phyloP scores from a whole-genome alignment of 148 eudicot species.

The Nepenthes gracilis region DNA sequence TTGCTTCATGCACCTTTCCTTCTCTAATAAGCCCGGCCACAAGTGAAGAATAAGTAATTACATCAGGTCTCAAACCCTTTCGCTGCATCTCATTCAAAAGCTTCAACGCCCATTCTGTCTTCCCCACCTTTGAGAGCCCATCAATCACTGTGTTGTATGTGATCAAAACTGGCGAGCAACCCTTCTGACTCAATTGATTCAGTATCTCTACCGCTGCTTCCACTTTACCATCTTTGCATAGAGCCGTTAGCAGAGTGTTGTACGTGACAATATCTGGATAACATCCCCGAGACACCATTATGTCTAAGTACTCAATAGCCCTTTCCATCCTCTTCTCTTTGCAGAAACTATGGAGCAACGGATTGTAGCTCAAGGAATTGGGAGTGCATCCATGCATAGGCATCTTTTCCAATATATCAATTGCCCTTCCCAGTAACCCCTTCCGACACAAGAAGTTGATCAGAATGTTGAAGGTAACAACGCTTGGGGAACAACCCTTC shows the following conservation, averaged over 20 bases:
- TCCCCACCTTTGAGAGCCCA: conserved; percentile 5
- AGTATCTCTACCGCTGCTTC: conserved; percentile 51
- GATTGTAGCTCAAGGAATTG: conserved; percentile 55
- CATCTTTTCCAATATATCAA: conserved; percentile 56
- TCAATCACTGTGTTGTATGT: conserved; percentile 60
- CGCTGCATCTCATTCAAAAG: conserved; percentile 41
- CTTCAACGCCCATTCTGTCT: conserved; percentile 33
- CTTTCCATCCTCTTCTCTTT: conserved; percentile 62
- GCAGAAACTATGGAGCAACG: conserved; percentile 61
- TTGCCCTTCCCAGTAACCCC: conserved; percentile 55
- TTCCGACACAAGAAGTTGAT: conserved; percentile 53
- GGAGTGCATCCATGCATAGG: conserved; percentile 55
- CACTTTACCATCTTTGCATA: conserved; percentile 68
- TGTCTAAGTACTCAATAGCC: conserved; percentile 53
- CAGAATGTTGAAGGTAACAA: conserved; percentile 61
- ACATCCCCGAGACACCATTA: conserved; percentile 62
- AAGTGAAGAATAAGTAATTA: conserved; percentile 40
- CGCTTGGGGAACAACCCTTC: conserved; percentile 56
- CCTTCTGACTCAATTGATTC: conserved; percentile 45
- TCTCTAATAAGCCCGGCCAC: conserved; percentile 49
- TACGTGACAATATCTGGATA: conserved; percentile 73
- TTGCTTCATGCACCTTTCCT: conserved; percentile 47
- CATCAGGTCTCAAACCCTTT: conserved; percentile 47
- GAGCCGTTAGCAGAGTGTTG: conserved; percentile 51
- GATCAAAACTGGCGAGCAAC: conserved; percentile 51